Evolutionary conservation across 768 basidiomycete genomes (phyloP), one percentile per base, ranked within the genome.

Genomic region (Mycena metata): DNA sequence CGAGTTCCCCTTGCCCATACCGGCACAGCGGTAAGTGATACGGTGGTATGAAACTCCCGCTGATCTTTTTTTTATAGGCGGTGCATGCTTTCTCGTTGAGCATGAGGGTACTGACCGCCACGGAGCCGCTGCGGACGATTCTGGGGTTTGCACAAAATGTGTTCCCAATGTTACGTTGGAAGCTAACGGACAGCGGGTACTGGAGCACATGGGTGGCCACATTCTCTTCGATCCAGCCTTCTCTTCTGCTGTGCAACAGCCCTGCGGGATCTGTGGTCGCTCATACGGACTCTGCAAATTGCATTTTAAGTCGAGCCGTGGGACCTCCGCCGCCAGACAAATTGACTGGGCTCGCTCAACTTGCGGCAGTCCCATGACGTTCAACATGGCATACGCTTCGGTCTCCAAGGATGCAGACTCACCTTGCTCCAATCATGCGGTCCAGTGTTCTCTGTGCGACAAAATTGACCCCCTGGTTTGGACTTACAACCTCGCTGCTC

Each of bases 331-430:
- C 3, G 30, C n/a, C 13, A 33, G 36, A 23, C 54, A 56, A 36
- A 35, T 56, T 21, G 54, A 56, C 10, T 56, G 54, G 54, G 2
- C 35, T 5, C 54, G 54, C 19, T 56, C 54, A 5, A 56, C 54
- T 5, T 56, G 54, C 23, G 54, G 54, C 12, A 56, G 39, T 33
- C 54, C 36, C 11, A 16, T 56, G 17, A 21, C 1, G 8, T 56
- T 56, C 41, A 56, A 41, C 54, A 56, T 56, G 54, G 36, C 54
- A 1, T 23, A 56, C 21, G 54, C 36, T 11, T 41, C 54, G 13
- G 41, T 56, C 36, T 56, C 54, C 13, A 56, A 56, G 21, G 54
- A 56, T 10, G 54, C 35, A 41, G 54, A 56, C 16, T 56, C 54
- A 36, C 54, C 54, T 21, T 56, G 54, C 36, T 56, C 54, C 15